Percentiles rank a stretch among this genome's conserved stretches.
Conservation (phyloP, 371 early-diverging fungal species). For the Mortierella sp. region DNA sequence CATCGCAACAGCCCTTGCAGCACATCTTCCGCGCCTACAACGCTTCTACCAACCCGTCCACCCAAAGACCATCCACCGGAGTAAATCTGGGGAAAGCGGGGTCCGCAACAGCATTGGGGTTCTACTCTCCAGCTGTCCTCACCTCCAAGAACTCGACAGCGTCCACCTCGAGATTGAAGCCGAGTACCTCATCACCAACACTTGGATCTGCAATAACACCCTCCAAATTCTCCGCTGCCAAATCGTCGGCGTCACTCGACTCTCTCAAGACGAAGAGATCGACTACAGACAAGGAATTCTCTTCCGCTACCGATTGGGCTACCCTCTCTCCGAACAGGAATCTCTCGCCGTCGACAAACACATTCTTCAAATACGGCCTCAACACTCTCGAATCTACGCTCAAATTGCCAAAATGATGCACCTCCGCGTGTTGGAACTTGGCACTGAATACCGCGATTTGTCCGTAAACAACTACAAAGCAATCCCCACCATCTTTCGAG, state of each 20-base stretch:
- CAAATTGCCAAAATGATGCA: background rate
- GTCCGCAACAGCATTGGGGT: background rate
- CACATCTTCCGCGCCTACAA: background rate
- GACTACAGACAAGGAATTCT: background rate
- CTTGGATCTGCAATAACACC: too few species aligned
- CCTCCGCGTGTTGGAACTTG: background rate
- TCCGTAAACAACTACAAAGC: background rate
- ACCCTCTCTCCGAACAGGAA: background rate
- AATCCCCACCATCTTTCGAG: background rate
- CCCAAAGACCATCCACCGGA: background rate
- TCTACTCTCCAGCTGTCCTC: background rate
- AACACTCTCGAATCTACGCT: background rate
- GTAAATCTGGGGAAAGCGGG: background rate
- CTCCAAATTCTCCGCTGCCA: too few species aligned
- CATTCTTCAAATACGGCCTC: background rate
- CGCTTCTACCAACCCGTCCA: background rate
- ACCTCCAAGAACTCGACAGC: background rate
- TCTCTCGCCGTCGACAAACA: background rate
- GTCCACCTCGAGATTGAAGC: background rate
- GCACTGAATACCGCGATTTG: background rate
- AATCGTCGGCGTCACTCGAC: background rate
- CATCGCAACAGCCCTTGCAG: background rate
- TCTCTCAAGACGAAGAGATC: background rate
- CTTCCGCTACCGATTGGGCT: background rate
- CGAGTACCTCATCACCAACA: background rate